These are phyloP conservation scores for Alternaria sp. DNA, from an alignment of 2,329 filamentous ascomycete species.

Conservation along the genomic window DNA sequence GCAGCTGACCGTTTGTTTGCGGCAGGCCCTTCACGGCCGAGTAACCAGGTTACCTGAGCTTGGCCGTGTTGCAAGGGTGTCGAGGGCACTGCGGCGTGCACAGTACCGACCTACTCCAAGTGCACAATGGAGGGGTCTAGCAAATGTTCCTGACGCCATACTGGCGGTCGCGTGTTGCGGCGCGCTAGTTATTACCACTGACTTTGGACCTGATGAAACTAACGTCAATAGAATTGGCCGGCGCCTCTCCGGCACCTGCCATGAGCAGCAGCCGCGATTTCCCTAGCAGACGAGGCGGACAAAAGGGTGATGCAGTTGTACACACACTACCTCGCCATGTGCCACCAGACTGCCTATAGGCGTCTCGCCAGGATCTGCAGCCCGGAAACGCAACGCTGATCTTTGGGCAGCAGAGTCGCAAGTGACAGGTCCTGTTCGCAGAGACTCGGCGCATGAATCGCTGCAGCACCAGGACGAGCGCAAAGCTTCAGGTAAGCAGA, in stretches of 20 bases:
- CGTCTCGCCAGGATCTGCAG: conserved; percentile 13
- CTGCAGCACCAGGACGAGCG: not conserved
- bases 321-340: conserved; percentile 11
- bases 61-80: conserved; percentile 20
- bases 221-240: conserved; percentile 9
- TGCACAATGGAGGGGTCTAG: conserved; percentile 6
- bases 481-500: not conserved
- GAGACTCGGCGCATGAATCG: conserved; percentile 1
- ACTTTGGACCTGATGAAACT: conserved; percentile 14
- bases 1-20: conserved; percentile 26
- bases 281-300: conserved; percentile 21
- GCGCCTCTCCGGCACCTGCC: conserved; percentile 16
- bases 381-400: conserved; percentile 6
- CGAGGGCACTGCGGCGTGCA: conserved; percentile 10
- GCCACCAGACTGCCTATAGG: conserved; percentile 11
- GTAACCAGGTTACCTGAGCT: conserved; percentile 13
- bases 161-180: conserved; percentile 25
- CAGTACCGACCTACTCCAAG: conserved; percentile 5
- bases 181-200: conserved; percentile 20
- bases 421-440: not conserved
- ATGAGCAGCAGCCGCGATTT: conserved; percentile 16
- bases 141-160: conserved; percentile 31
- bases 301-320: conserved; percentile 11
- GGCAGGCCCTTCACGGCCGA: conserved; percentile 7
- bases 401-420: conserved; percentile 9